Base-by-base conservation (phyloP, 78 protist species). In the Mantamonas sphyraenae region DNA sequence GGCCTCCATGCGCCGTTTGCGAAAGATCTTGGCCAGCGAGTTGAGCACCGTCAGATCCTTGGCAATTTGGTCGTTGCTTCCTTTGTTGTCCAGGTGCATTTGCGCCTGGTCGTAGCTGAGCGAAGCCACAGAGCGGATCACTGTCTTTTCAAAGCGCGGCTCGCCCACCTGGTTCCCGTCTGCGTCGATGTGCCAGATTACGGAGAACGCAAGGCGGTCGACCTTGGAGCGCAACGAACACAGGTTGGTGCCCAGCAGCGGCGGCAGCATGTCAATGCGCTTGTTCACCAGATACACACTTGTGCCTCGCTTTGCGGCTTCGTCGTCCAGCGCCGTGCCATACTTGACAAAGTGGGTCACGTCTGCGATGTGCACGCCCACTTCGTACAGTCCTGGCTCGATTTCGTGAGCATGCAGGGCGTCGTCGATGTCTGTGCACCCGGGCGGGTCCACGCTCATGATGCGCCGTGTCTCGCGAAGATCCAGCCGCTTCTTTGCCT, bases 391-490 rank as follows among this genome's bases (percentile, higher is more conserved):
- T 9, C 83, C 90, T 51, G 59, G 28, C 0, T 51, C 22, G n/a
- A 87, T 53, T 10, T 4, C 43, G 0, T 68, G 80, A 12, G 55
- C 61, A 39, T 93, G 95, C 50, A 97, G 69, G 0, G 98, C 96
- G 37, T 97, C 99, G 64, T 97, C 99, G 38, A 97, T 92, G 78
- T 97, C 99, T 50, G 68, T 86, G 71, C 98, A 88, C 8, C 5
- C 59, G 28, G 59, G 59, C 24, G 59, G 59, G 53, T 47, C 53
- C 12, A 47, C 16, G 53, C 53, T 47, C 12, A 47, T 19, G 16
- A 47, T n/a, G 28, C 59, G 59, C 28, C 45, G 45, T 9, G 45
- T 40, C 4, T 9, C 45, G 4, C 45, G 45, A 10, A 4, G 45
- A 10, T 40, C 45, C 45, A 4, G 31, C 2, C 31, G 31, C 68